These are phyloP conservation scores for Piper longum DNA, from an alignment of 164 flowering plant species.

Conservation along the genomic window DNA sequence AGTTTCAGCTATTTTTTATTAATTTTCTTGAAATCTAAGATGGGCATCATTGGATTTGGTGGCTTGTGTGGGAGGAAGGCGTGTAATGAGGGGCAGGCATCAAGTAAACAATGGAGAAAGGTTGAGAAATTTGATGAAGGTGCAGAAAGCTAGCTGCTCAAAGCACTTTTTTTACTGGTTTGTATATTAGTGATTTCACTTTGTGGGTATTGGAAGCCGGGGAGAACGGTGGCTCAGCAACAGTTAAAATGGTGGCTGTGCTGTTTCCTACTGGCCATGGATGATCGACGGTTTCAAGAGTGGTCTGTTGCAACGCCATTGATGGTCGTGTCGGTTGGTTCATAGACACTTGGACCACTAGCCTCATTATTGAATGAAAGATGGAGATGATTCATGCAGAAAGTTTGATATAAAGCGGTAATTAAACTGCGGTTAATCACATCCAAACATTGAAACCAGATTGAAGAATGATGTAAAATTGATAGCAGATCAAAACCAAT, in stretches of 20 bases:
- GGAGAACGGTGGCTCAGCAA: background rate
- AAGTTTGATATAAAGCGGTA: too few relatives aligned
- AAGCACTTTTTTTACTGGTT: background rate
- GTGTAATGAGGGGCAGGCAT: background rate
- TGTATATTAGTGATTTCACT: too few relatives aligned
- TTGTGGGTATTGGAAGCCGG: background rate
- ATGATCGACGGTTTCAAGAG: background rate
- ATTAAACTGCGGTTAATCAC: too few relatives aligned
- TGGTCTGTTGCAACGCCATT: background rate
- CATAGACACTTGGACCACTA: background rate
- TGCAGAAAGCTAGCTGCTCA: background rate
- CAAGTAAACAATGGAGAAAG: background rate
- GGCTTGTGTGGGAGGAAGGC: background rate
- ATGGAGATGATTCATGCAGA: background rate
- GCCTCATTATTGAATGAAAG: background rate
- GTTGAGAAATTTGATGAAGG: background rate
- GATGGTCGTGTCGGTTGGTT: background rate
- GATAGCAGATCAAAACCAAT: too few relatives aligned
- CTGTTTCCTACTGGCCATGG: background rate
- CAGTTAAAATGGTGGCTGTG: background rate
- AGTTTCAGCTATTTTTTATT: too few relatives aligned
- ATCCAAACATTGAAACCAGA: too few relatives aligned
- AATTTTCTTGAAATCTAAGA: too few relatives aligned
- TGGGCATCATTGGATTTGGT: background rate
- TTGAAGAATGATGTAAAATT: too few relatives aligned